These are phyloP conservation scores for Pyrenula aspistea DNA, from an alignment of 495 filamentous ascomycete species.

Conservation along the genomic window DNA sequence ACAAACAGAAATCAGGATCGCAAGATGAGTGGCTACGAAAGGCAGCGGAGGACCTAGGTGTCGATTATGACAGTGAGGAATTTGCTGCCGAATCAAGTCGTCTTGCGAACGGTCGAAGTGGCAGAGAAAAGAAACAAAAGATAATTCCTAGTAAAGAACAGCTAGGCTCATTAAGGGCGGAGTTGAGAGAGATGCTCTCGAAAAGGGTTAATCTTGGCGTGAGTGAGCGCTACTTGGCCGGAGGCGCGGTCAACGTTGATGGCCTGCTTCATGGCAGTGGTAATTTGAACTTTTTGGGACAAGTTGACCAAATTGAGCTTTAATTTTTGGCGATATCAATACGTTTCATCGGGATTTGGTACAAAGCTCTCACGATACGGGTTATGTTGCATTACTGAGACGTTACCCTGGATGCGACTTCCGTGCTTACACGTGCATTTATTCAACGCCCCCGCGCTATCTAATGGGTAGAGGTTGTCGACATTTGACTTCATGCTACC, in stretches of 20 bases:
- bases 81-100: slow-evolving; percentile 45
- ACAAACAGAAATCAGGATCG: slow-evolving; percentile 72
- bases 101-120: slow-evolving; percentile 53
- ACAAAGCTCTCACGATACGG: no score
- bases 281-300: slow-evolving; percentile 47
- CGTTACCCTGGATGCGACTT: no score
- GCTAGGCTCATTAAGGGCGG: slow-evolving; percentile 35
- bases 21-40: slow-evolving; percentile 75
- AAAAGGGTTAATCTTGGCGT: slow-evolving; percentile 83
- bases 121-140: slow-evolving; percentile 57
- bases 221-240: slow-evolving; percentile 77
- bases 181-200: slow-evolving; percentile 42
- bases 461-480: no score
- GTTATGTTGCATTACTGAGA: no score
- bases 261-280: slow-evolving; percentile 56
- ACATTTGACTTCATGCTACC: no score
- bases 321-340: slow-evolving; percentile 9
- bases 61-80: slow-evolving; percentile 86
- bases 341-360: no score
- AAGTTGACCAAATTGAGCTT: slow-evolving; percentile 40
- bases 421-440: no score
- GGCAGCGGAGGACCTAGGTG: slow-evolving; percentile 86
- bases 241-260: slow-evolving; percentile 70
- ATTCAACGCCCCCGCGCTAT: no score
- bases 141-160: slow-evolving; percentile 54